Base-by-base conservation (phyloP, 768 basidiomycete species). In the Naganishia onofrii region DNA sequence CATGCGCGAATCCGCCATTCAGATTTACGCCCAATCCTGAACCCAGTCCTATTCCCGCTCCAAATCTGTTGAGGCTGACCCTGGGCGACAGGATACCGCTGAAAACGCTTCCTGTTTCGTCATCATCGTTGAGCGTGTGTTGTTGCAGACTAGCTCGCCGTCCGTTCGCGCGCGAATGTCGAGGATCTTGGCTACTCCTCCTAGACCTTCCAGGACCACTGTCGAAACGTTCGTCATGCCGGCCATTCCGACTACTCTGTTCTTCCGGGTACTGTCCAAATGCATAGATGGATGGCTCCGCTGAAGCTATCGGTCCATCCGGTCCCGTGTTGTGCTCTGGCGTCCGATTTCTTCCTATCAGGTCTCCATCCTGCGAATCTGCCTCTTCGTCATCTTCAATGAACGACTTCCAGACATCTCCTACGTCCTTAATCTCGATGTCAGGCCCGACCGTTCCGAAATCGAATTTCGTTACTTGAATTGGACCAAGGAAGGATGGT, bases 401-500 rank as follows among this genome's bases (percentile, higher is more conserved):
- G 77, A 98, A 98, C 79, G 95, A 94, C 65, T 88, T 88, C 82
- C 94, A 92, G 69, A 98, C 92, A 84, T 97, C 93, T 56, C 92
- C 86, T 64, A 98, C 82, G 82, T 96, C 96, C 67, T 91, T 88
- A 66, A 98, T 85, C 79, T 96, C 92, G 28, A 94, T 86, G 70
- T 93, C 89, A 4, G 96, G 96, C 2, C 88, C 78, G 23, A 84
- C 83, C 0, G 88, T 87, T 36, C 96, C 96, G 81, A 99, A 94
- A 69, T 92, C 90, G 67, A 98, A 85, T 3, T 88, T 88, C 1
- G 88, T 89, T 67, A 98, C 88, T 70, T 89, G 86, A 70, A 98
- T 87, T 17, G 94, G 93, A 1, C 96, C 96, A 44, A 99, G 90
- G 80, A 94, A 98, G 12, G 92, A 92, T 0, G 95, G 96, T n/a